phyloP scores from a whole-genome alignment of 2,329 filamentous ascomycete species.

The Colletotrichum theobromicola region DNA sequence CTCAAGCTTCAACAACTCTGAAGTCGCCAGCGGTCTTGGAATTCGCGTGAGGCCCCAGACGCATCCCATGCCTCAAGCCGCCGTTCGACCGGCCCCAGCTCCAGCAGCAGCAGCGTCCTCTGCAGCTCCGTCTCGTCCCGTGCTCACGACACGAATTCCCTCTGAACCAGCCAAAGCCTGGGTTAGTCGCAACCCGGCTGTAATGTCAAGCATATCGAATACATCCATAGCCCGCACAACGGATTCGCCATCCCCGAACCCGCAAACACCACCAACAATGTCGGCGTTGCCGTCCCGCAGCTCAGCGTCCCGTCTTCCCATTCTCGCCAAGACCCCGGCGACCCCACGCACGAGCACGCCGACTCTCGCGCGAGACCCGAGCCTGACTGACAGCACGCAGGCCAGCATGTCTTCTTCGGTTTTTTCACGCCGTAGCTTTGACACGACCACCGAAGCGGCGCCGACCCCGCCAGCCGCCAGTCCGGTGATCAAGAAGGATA shows the following conservation, averaged over 20 bases:
- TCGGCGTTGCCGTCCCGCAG: conserved; percentile 35
- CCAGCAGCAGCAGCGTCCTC: background rate
- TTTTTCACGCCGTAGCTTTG: conserved; percentile 41
- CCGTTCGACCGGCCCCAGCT: background rate
- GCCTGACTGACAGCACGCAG: conserved; percentile 41
- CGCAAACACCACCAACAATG: conserved; percentile 27
- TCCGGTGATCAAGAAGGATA: conserved; percentile 28
- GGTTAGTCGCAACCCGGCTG: background rate
- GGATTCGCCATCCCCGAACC: conserved; percentile 25
- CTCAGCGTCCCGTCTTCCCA: conserved; percentile 43
- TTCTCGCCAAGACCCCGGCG: conserved; percentile 28
- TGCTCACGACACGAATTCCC: background rate
- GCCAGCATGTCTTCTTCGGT: conserved; percentile 45
- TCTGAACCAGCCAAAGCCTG: background rate
- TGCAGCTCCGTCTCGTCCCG: background rate
- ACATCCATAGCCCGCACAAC: conserved; percentile 25
- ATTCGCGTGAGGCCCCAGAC: background rate
- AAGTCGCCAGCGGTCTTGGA: background rate
- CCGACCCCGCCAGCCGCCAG: conserved; percentile 34
- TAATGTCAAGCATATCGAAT: conserved; percentile 12
- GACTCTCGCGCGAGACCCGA: conserved; percentile 37
- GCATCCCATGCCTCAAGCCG: background rate
- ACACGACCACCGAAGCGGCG: conserved; percentile 29
- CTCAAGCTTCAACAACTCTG: background rate
- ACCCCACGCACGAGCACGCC: conserved; percentile 43